A percentile compares a stretch with the other conserved stretches of the same genome.
phyloP scores from a whole-genome alignment of 1,284 basidiomycete species.

The Malassezia dermatis region DNA sequence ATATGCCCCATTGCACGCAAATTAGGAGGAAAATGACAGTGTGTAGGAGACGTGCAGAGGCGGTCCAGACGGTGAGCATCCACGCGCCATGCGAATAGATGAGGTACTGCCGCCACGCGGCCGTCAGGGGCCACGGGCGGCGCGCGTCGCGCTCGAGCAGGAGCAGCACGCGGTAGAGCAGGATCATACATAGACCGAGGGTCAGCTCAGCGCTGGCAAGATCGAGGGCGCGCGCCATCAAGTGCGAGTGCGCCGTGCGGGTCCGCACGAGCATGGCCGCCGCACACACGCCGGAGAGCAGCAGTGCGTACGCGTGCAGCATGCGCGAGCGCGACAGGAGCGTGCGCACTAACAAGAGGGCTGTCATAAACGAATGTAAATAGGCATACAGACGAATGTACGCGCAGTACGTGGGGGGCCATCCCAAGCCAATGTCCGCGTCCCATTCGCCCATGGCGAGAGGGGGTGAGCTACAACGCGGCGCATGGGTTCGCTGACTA shows the following conservation, averaged over 20 bases:
- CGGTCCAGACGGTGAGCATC: neutral
- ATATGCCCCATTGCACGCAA: constrained; percentile 6
- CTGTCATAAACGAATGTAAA: neutral
- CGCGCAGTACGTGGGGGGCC: neutral
- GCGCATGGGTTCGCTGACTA: neutral
- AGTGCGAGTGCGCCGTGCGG: neutral
- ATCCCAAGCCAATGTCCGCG: neutral
- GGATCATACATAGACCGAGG: neutral
- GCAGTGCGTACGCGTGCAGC: neutral
- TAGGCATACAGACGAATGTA: neutral
- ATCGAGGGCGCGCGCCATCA: neutral
- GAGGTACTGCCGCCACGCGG: neutral
- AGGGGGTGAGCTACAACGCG: neutral
- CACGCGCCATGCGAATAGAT: neutral
- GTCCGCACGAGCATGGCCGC: neutral
- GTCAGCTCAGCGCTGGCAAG: neutral
- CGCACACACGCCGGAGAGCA: neutral
- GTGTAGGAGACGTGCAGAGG: neutral
- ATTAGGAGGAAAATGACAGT: constrained; percentile 1
- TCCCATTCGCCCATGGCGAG: neutral
- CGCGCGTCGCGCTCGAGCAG: neutral
- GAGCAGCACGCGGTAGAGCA: neutral
- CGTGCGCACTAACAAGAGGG: neutral
- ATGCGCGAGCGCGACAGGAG: neutral
- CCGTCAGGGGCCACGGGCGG: neutral